phyloP scores from a whole-genome alignment of 2,329 filamentous ascomycete species.

The Epichloe gansuensis region DNA sequence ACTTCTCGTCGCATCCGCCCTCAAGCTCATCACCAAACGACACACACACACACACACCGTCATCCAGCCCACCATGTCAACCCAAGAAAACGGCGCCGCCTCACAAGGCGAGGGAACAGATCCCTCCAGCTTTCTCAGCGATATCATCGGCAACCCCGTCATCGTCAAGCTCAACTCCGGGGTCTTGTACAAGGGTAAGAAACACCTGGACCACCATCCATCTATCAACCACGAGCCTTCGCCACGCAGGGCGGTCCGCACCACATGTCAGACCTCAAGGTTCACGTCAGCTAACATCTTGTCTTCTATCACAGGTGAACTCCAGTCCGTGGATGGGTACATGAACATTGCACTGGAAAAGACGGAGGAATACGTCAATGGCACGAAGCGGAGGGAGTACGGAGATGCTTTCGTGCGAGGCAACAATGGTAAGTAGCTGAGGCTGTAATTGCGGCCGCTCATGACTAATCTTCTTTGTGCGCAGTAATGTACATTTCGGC shows the following conservation, averaged over 20 bases:
- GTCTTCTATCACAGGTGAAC: constrained; percentile 51
- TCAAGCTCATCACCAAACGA: background rate
- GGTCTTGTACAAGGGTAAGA: constrained; percentile 84
- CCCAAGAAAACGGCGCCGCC: constrained; percentile 54
- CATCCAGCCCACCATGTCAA: constrained; percentile 3
- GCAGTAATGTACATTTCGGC: constrained; percentile 60
- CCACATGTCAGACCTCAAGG: background rate
- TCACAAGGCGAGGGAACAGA: constrained; percentile 66
- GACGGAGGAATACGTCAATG: constrained; percentile 83
- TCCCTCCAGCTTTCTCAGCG: constrained; percentile 81
- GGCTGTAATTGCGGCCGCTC: background rate
- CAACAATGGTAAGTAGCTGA: constrained; percentile 62
- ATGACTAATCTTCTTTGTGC: background rate
- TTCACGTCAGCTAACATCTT: background rate
- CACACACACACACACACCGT: background rate
- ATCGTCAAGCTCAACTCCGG: constrained; percentile 98
- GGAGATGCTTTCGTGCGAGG: constrained; percentile 92
- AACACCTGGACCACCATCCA: background rate
- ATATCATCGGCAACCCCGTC: constrained; percentile 88
- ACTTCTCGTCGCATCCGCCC: background rate
- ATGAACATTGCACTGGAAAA: constrained; percentile 99
- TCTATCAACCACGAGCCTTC: too few relatives aligned
- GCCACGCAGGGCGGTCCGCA: background rate
- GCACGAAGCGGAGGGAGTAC: constrained; percentile 67
- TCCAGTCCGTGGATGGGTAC: constrained; percentile 95